Evolutionary conservation across 352 stramenopile species (phyloP).

Genomic region (Globisporangium mamillatum): DNA sequence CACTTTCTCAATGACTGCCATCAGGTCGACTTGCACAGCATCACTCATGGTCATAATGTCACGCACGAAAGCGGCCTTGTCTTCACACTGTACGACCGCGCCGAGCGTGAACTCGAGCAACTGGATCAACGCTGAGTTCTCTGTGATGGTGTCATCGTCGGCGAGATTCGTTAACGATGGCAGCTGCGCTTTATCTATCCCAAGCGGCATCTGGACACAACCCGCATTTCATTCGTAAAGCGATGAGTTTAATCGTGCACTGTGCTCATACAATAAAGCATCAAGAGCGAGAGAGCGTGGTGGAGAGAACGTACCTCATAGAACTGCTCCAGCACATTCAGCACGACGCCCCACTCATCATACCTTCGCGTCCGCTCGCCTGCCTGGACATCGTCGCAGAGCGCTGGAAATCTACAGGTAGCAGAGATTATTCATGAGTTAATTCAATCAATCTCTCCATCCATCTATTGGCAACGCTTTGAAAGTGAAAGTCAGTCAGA

Average conservation of each 20-base stretch:
- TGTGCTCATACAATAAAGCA: background rate
- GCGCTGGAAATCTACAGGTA: constrained; percentile 24
- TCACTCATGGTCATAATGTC: constrained; percentile 68
- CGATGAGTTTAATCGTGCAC: background rate
- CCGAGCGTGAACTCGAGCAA: constrained; percentile 47
- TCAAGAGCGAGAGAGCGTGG: background rate
- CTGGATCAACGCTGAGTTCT: constrained; percentile 12
- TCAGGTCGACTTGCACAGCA: constrained; percentile 59
- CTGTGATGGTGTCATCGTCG: background rate
- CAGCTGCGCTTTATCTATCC: constrained; percentile 15
- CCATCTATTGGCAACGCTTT: background rate
- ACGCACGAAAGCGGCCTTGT: constrained; percentile 51
- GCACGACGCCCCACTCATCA: constrained; percentile 22
- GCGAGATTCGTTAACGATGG: constrained; percentile 11
- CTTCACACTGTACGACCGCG: constrained; percentile 56
- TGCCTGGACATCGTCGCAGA: constrained; percentile 21
- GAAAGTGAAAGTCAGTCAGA: background rate
- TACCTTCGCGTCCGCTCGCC: background rate
- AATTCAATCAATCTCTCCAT: background rate
- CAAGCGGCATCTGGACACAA: constrained; percentile 22
- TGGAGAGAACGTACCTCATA: constrained; percentile 39
- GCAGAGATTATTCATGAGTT: background rate
- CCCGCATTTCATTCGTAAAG: background rate
- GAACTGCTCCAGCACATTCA: constrained; percentile 40
- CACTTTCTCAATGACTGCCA: constrained; percentile 57